A percentile compares a stretch with the other conserved stretches of the same genome.
phyloP scores from a whole-genome alignment of 495 filamentous ascomycete species.

The Staphylotrichum longicolle region DNA sequence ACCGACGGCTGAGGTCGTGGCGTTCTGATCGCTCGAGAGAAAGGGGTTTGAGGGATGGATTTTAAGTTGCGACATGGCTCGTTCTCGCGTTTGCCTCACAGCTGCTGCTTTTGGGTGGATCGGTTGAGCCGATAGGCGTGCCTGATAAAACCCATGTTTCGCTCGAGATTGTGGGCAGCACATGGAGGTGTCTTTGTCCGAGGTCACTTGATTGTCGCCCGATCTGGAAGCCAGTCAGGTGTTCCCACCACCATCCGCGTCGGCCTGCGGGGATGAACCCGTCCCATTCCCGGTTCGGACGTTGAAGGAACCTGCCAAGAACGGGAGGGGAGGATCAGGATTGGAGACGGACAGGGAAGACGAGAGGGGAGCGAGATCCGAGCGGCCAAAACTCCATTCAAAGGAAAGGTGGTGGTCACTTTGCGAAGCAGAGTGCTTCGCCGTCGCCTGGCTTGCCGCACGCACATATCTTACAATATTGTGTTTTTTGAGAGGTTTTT shows the following conservation, averaged over 20 bases:
- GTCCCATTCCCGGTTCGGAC: slow-evolving; percentile 7
- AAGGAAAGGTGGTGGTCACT: too few relatives aligned
- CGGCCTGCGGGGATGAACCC: slow-evolving; percentile 2
- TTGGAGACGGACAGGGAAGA: slow-evolving; percentile 5
- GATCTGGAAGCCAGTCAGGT: slow-evolving; percentile 10
- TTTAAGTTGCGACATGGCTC: too few relatives aligned
- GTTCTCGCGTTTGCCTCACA: too few relatives aligned
- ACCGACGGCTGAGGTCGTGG: too few relatives aligned
- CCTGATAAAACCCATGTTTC: too few relatives aligned
- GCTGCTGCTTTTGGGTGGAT: too few relatives aligned
- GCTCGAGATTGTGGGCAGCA: neutral
- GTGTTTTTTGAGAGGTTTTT: too few relatives aligned
- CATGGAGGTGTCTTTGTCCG: neutral
- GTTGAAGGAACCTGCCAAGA: slow-evolving; percentile 5
- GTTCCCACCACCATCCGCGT: neutral
- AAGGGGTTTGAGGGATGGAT: too few relatives aligned
- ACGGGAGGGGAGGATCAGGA: slow-evolving; percentile 4
- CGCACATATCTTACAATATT: slow-evolving; percentile 1
- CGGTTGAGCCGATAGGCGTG: too few relatives aligned
- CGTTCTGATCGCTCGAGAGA: too few relatives aligned
- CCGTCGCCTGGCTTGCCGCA: too few relatives aligned
- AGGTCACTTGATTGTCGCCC: slow-evolving; percentile 1
- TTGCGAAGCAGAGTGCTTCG: too few relatives aligned
- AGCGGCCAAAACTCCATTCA: neutral
- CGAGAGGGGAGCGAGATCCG: neutral